Evolutionary conservation across 2,329 filamentous ascomycete genomes (phyloP).

Genomic region (Phaeosphaeria sp.): DNA sequence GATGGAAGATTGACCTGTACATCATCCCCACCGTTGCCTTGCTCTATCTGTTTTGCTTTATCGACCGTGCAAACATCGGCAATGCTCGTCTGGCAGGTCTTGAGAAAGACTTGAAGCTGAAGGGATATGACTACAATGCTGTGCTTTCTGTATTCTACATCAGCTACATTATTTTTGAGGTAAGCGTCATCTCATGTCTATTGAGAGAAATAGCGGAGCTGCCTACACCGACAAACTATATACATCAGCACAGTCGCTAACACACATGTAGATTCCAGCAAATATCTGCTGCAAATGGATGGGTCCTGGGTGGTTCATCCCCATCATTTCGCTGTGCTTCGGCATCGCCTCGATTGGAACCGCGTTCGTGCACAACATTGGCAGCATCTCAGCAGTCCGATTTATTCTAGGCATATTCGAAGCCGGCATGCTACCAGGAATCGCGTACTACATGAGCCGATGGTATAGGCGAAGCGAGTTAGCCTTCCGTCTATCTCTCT

Average conservation of each 20-base stretch:
- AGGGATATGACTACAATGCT: constrained; percentile 71
- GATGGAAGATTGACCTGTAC: constrained; percentile 70
- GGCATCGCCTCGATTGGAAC: constrained; percentile 69
- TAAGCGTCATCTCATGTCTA: constrained; percentile 48
- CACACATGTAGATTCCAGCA: constrained; percentile 65
- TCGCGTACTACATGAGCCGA: constrained; percentile 69
- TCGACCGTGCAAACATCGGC: constrained; percentile 78
- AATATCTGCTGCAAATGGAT: constrained; percentile 74
- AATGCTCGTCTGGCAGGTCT: constrained; percentile 72
- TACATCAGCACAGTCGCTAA: constrained; percentile 51
- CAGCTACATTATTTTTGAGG: constrained; percentile 65
- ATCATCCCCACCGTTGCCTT: constrained; percentile 71
- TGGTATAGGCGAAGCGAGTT: constrained; percentile 74
- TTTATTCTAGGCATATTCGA: constrained; percentile 73
- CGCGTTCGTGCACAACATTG: constrained; percentile 67
- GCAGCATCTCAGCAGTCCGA: constrained; percentile 65
- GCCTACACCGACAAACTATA: not conserved
- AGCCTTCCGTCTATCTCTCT: constrained; percentile 70
- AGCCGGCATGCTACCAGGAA: constrained; percentile 75
- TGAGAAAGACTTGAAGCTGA: constrained; percentile 66
- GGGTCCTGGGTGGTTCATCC: constrained; percentile 76
- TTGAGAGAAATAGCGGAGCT: constrained; percentile 44
- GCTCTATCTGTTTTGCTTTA: constrained; percentile 76
- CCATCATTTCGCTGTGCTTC: constrained; percentile 67
- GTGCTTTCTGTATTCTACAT: constrained; percentile 75